Evolutionary conservation across 352 stramenopile genomes (phyloP), one percentile per base, ranked within the genome.

Genomic region (Pythium angustatum): DNA sequence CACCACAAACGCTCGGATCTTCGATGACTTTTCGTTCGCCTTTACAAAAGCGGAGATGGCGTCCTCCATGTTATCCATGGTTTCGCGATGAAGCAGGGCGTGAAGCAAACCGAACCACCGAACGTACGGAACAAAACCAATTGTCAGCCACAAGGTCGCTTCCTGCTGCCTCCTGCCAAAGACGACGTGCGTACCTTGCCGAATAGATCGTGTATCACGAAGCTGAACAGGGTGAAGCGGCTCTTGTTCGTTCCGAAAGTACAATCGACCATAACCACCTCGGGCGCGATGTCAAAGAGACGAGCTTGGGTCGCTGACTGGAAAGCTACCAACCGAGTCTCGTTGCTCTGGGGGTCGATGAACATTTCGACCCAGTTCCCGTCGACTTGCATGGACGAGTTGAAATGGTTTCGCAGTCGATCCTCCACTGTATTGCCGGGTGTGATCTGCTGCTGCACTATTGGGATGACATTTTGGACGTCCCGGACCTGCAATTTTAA

Each of bases 41-140:
- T 27, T 19, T 8, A 51, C n/a, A 43, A 62, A 62, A 0, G 28
- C 5, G 3, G 7, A 10, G 12, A 56, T 41, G 4, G 45, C 57
- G 21, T 64, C 57, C 33, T 64, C 45, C 57, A 64, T 64, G 26
- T 64, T 64, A 24, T 64, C 57, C 44, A 64, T 64, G 0, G 57
- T 50, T n/a, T 56, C 57, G 8, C 57, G 28, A 0, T 64, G 22
- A 3, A 64, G 7, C n/a, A 64, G 24, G 1, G 45, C 19, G 12
- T 64, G 57, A 9, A 31, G 19, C 0, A 66, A n/a, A n/a, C n/a
- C n/a, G n/a, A n/a, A n/a, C n/a, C n/a, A n/a, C n/a, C n/a, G n/a
- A n/a, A n/a, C n/a, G n/a, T n/a, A n/a, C n/a, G n/a, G n/a, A n/a
- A n/a, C n/a, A n/a, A n/a, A n/a, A n/a, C n/a, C n/a, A n/a, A n/a